These are phyloP conservation scores for Sungouiozyma intestinalis DNA, from an alignment of 805 yeast species.

Conservation along the genomic window DNA sequence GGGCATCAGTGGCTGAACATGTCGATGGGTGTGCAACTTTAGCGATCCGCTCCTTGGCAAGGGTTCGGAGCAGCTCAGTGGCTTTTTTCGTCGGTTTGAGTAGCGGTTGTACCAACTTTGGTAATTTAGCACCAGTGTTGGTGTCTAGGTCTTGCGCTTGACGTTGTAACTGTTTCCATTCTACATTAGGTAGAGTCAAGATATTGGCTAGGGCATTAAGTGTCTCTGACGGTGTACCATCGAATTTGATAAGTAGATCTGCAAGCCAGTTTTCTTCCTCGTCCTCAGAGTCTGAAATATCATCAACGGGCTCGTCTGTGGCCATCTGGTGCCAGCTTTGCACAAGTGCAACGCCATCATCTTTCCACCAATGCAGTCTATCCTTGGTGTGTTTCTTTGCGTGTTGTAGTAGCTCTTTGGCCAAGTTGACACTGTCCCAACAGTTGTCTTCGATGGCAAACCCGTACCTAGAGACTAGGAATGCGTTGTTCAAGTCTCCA, in stretches of 20 bases:
- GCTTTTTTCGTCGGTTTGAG: not conserved
- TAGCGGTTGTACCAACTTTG: not conserved
- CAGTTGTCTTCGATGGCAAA: constrained; percentile 48
- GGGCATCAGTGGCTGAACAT: not conserved
- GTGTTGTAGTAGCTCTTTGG: constrained; percentile 21
- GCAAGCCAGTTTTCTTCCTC: constrained; percentile 11
- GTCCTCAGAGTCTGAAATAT: no score
- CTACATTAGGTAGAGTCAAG: constrained; percentile 22
- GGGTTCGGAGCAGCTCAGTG: not conserved
- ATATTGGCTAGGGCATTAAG: constrained; percentile 35
- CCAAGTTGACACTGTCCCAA: constrained; percentile 49
- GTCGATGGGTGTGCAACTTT: not conserved
- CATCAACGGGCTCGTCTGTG: no score
- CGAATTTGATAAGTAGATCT: constrained; percentile 30
- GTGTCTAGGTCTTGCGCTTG: not conserved
- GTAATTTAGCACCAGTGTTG: not conserved
- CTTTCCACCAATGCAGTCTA: constrained; percentile 20
- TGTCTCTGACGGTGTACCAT: constrained; percentile 38
- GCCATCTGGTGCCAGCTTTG: no score
- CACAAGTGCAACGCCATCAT: constrained; percentile 9
- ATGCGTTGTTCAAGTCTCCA: constrained; percentile 61
- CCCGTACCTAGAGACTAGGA: constrained; percentile 67
- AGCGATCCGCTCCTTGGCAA: not conserved
- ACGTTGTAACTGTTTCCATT: constrained; percentile 18
- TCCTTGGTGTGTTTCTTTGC: constrained; percentile 7